Conservation (phyloP, 1,139 yeast genomes). For the Yamadazyma triangularis region DNA sequence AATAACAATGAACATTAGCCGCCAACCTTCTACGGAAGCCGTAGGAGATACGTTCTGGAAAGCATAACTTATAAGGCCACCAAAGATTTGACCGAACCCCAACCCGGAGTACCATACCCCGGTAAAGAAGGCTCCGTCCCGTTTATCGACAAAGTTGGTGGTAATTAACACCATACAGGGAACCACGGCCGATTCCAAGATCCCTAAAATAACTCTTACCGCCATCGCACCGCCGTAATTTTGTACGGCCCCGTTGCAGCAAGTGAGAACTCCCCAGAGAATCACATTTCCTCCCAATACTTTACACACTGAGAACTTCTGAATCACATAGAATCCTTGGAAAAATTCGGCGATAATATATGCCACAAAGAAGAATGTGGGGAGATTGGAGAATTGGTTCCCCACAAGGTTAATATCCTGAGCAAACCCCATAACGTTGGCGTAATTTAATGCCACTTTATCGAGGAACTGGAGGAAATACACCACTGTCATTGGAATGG, state of each 20-base stretch:
- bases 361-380: slow-evolving; percentile 40
- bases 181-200: slow-evolving; percentile 38
- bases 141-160: slow-evolving; percentile 36
- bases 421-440: slow-evolving; percentile 48
- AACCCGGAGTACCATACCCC: slow-evolving; percentile 36
- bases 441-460: slow-evolving; percentile 39
- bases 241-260: slow-evolving; percentile 25
- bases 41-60: slow-evolving; percentile 30
- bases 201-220: slow-evolving; percentile 32
- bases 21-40: slow-evolving; percentile 26
- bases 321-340: slow-evolving; percentile 28
- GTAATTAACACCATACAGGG: slow-evolving; percentile 39
- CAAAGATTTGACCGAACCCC: slow-evolving; percentile 37
- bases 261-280: slow-evolving; percentile 38
- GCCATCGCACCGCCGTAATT: slow-evolving; percentile 29
- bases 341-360: slow-evolving; percentile 45
- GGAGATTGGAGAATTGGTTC: slow-evolving; percentile 36
- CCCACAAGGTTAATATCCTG: slow-evolving; percentile 18
- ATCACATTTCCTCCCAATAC: slow-evolving; percentile 30
- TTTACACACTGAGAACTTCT: slow-evolving; percentile 34
- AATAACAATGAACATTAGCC: slow-evolving; percentile 32
- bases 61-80: slow-evolving; percentile 35
- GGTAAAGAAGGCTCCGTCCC: slow-evolving; percentile 32
- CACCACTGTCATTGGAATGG: slow-evolving; percentile 25
- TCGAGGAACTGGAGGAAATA: slow-evolving; percentile 43